phyloP scores from a whole-genome alignment of 345 rosid species.

The Durio zibethinus region DNA sequence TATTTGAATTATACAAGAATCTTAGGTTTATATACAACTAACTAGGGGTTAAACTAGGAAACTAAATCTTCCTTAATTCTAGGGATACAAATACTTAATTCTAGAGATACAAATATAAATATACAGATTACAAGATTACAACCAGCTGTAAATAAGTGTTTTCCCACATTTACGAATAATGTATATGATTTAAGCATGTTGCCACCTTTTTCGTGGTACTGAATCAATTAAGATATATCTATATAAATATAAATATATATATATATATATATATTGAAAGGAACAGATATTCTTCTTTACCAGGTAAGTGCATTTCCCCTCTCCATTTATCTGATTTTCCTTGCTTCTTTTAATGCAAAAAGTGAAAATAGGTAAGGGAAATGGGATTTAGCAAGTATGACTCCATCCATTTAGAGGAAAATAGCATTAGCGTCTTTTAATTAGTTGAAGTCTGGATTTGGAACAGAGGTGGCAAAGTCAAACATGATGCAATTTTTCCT shows the following conservation, averaged over 20 bases:
- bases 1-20: too few relatives aligned
- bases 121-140: too few relatives aligned
- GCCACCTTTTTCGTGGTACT: not conserved
- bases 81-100: too few relatives aligned
- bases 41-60: too few relatives aligned
- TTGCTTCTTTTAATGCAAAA: not conserved
- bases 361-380: not conserved
- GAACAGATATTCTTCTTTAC: not conserved
- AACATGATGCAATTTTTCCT: not conserved
- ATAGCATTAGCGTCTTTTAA: not conserved
- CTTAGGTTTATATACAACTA: too few relatives aligned
- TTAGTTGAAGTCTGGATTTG: not conserved
- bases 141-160: too few relatives aligned
- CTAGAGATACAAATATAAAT: too few relatives aligned
- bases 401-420: not conserved
- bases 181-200: not conserved
- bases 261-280: too few relatives aligned
- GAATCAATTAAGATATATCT: not conserved
- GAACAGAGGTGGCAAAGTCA: not conserved
- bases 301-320: not conserved
- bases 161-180: too few relatives aligned
- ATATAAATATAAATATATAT: too few relatives aligned
- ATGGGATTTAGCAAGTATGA: not conserved
- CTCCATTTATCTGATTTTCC: not conserved
- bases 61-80: too few relatives aligned